These are phyloP conservation scores for Corchorus capsularis DNA, from an alignment of 345 rosid species.

Conservation along the genomic window DNA sequence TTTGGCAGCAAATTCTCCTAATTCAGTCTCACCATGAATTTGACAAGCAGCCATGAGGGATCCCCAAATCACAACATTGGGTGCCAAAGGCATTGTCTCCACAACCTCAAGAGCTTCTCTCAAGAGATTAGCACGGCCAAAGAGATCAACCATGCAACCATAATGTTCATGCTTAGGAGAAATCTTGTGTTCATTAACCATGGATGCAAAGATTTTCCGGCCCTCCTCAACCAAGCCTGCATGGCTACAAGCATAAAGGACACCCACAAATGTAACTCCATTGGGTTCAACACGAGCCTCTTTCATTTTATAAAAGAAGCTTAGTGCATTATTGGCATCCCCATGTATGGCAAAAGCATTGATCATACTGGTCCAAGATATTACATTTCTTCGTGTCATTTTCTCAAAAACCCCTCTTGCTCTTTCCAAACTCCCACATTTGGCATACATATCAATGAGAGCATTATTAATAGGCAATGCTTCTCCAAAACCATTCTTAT, in stretches of 20 bases:
- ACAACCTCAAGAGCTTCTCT: conserved; percentile 50
- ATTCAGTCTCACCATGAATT: conserved; percentile 48
- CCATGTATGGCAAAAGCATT: conserved; percentile 63
- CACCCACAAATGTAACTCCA: conserved; percentile 48
- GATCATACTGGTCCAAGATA: conserved; percentile 63
- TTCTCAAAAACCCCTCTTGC: conserved; percentile 50
- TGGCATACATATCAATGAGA: conserved; percentile 63
- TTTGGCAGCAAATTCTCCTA: conserved; percentile 64
- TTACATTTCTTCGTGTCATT: conserved; percentile 43
- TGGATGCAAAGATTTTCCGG: conserved; percentile 46
- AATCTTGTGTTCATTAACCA: conserved; percentile 44
- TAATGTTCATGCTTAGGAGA: conserved; percentile 59
- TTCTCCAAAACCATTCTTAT: conserved; percentile 36
- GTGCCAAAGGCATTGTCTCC: conserved; percentile 52
- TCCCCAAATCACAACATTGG: conserved; percentile 66
- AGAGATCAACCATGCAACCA: conserved; percentile 67
- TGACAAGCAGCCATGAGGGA: conserved; percentile 69
- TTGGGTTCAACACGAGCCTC: conserved; percentile 43
- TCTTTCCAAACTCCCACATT: conserved; percentile 59
- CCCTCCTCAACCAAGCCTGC: conserved; percentile 66
- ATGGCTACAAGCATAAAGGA: conserved; percentile 64
- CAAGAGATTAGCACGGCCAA: conserved; percentile 52
- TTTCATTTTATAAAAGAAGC: conserved; percentile 44
- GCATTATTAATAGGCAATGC: conserved; percentile 44
- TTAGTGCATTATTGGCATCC: conserved; percentile 43